phyloP scores from a whole-genome alignment of 2,329 filamentous ascomycete genomes.

The Coleophoma cylindrospora region DNA sequence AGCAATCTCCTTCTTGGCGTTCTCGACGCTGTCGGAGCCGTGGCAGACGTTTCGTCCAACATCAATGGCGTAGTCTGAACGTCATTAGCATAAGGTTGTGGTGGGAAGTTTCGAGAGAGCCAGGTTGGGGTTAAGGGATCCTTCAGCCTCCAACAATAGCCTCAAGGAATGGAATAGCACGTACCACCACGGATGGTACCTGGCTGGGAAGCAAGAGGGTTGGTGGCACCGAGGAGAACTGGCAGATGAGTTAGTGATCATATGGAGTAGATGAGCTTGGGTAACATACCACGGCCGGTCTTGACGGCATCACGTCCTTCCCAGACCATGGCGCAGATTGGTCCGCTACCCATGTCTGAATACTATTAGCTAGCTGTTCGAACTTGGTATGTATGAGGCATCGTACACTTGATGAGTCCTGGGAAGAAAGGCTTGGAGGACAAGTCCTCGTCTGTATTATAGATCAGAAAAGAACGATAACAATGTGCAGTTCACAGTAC shows the following conservation, averaged over 20 bases:
- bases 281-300: conserved; percentile 78
- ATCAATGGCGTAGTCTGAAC: conserved; percentile 67
- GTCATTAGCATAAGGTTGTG: neutral
- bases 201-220: conserved; percentile 89
- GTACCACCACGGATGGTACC: conserved; percentile 93
- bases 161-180: too few species aligned
- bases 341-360: conserved; percentile 91
- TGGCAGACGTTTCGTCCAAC: conserved; percentile 99
- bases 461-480: conserved; percentile 22
- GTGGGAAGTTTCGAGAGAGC: neutral
- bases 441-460: conserved; percentile 69
- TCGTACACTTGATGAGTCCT: conserved; percentile 84
- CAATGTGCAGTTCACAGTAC: conserved; percentile 24
- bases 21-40: conserved; percentile 98
- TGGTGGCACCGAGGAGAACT: conserved; percentile 97
- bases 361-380: conserved; percentile 14
- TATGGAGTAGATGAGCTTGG: conserved; percentile 1
- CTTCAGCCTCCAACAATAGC: too few species aligned
- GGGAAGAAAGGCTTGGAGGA: conserved; percentile 94
- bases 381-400: neutral
- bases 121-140: neutral
- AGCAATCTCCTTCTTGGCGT: conserved; percentile 98
- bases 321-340: conserved; percentile 99
- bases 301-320: conserved; percentile 98
- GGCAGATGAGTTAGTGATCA: conserved; percentile 15